Percentiles rank a stretch among this genome's conserved stretches.
These are phyloP conservation scores for Rhodotorula sp. DNA, from an alignment of 1,284 basidiomycete genomes.

Conservation along the genomic window DNA sequence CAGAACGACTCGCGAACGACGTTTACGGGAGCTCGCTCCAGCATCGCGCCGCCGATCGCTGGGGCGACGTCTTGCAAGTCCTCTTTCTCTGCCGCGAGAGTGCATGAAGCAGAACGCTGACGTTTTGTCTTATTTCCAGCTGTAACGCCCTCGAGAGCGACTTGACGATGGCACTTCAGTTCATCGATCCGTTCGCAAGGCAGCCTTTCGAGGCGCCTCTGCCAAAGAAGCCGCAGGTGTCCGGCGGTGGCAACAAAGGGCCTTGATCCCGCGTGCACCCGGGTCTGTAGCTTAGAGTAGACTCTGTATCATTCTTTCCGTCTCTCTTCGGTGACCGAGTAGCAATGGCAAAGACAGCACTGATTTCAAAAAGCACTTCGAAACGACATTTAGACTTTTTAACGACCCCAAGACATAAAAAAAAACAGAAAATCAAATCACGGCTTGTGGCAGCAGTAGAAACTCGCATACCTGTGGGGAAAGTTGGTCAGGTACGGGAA, in stretches of 20 bases:
- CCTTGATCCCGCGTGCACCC: too few relatives aligned
- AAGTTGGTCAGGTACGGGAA: background rate
- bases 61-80: slow-evolving; percentile 36
- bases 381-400: too few relatives aligned
- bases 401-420: background rate
- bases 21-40: background rate
- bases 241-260: too few relatives aligned
- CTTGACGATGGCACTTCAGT: slow-evolving; percentile 25
- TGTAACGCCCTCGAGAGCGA: slow-evolving; percentile 36
- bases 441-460: slow-evolving; percentile 49
- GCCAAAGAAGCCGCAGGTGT: background rate
- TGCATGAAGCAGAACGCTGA: background rate
- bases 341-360: background rate
- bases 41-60: slow-evolving; percentile 21
- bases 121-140: background rate
- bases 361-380: background rate
- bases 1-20: slow-evolving; percentile 19
- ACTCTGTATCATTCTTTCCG: too few relatives aligned
- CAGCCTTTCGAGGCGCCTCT: background rate
- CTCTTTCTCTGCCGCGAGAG: rapidly evolving
- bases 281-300: too few relatives aligned
- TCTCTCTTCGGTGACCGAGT: too few relatives aligned
- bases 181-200: slow-evolving; percentile 3
- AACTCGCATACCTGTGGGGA: slow-evolving; percentile 49
- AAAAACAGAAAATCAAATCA: background rate